Percentiles rank a stretch among this genome's conserved stretches.
Evolutionary conservation across 2,329 filamentous ascomycete genomes (phyloP).

Genomic region (Rhytidhysteron rufulum): DNA sequence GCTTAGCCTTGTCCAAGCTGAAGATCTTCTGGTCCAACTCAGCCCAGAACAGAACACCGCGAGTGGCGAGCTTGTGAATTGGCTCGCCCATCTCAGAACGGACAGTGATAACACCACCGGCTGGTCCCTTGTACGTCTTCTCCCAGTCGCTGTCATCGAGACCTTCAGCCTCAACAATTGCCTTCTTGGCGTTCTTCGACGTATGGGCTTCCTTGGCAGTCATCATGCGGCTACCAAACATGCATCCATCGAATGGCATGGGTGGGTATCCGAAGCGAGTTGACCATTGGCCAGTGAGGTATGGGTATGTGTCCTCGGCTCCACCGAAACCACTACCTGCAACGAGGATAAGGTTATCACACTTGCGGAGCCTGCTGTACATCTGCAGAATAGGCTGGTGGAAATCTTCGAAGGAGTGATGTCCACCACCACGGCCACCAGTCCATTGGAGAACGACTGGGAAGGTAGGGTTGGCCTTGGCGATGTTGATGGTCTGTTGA

Average conservation of each 20-base stretch:
- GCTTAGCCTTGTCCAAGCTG: slow-evolving; percentile 78
- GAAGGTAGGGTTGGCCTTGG: slow-evolving; percentile 43
- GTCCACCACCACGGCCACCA: slow-evolving; percentile 47
- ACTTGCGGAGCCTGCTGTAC: slow-evolving; percentile 44
- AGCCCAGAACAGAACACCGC: slow-evolving; percentile 93
- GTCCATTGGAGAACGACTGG: slow-evolving; percentile 49
- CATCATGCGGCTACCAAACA: slow-evolving; percentile 48
- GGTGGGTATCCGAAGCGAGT: slow-evolving; percentile 39
- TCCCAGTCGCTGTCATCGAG: slow-evolving; percentile 44
- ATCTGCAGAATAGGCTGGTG: slow-evolving; percentile 47
- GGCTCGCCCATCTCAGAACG: slow-evolving; percentile 99
- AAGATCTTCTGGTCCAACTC: slow-evolving; percentile 99
- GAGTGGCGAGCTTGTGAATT: slow-evolving; percentile 96
- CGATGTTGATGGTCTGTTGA: slow-evolving; percentile 46
- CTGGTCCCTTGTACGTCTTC: slow-evolving; percentile 59
- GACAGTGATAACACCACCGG: slow-evolving; percentile 93
- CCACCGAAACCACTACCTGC: slow-evolving; percentile 48
- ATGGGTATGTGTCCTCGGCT: slow-evolving; percentile 45
- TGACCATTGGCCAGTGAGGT: slow-evolving; percentile 45
- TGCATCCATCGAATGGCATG: slow-evolving; percentile 47
- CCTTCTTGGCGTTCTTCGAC: slow-evolving; percentile 40
- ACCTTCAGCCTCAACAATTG: slow-evolving; percentile 42
- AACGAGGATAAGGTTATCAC: slow-evolving; percentile 44
- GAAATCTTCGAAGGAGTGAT: slow-evolving; percentile 50
- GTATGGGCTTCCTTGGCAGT: slow-evolving; percentile 46